Percentiles rank a stretch among this genome's conserved stretches.
Evolutionary conservation across 345 rosid species (phyloP).

Genomic region (Passiflora organensis): DNA sequence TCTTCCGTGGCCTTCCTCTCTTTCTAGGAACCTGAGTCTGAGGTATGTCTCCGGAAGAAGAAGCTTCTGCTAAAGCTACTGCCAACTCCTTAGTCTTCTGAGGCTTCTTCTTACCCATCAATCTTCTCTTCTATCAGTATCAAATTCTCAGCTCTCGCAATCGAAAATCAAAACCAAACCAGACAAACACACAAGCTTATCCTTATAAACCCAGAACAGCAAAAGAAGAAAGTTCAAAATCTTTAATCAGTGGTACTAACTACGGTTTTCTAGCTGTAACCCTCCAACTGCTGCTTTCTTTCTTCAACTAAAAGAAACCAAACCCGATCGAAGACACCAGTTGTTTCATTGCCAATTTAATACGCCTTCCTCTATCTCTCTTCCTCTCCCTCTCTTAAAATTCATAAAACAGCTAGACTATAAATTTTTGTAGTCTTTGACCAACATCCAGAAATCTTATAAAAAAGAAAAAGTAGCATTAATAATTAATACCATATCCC

Average conservation of each 20-base stretch:
- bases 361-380: not conserved
- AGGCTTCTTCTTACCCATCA: constrained; percentile 73
- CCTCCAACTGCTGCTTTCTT: not conserved
- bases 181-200: not conserved
- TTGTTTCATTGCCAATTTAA: not conserved
- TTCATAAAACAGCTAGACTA: not conserved
- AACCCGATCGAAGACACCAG: not conserved
- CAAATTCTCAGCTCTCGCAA: constrained; percentile 4
- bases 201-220: not conserved
- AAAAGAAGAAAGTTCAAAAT: constrained; percentile 2
- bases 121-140: not conserved
- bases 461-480: not conserved
- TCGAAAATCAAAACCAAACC: constrained; percentile 31
- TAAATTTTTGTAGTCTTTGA: constrained; percentile 4
- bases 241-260: not conserved
- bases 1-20: constrained; percentile 85
- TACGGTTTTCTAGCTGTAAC: not conserved
- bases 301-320: constrained; percentile 3
- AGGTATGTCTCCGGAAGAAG: constrained; percentile 33
- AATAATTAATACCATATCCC: constrained; percentile 4
- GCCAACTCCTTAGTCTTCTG: constrained; percentile 66
- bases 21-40: constrained; percentile 37
- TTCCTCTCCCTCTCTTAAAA: not conserved
- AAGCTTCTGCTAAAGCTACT: constrained; percentile 56
- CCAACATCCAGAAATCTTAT: constrained; percentile 1